Base-by-base conservation (phyloP, 176 grass and related monocot genomes). In the Carex littledalei region DNA sequence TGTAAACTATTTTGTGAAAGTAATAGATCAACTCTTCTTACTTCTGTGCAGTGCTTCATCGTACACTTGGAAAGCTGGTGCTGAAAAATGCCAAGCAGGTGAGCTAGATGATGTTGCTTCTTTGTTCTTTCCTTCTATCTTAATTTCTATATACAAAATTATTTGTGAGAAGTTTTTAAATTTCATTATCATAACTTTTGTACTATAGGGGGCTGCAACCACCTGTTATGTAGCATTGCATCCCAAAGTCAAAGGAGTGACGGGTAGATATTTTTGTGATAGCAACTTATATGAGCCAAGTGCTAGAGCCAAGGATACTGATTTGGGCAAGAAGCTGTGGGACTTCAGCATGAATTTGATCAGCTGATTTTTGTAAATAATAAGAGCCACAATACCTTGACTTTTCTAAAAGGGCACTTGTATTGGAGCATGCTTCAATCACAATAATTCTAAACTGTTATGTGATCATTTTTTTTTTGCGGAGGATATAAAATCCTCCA, bases 11-110 rank as follows among this genome's bases (percentile, higher is more conserved):
- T 76, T 77, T 77, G 20, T 31, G 13, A 78, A 78, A 56, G 56
- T 78, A 55, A 55, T 54, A 17, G 22, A 16, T 31, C 24, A 32
- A 16, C 49, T 78, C 43, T 82, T 43, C 67, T 31, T 88, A 18
- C 67, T 86, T 84, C 59, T 55, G 26, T 87, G 86, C 91, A 98
- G 95, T 84, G 80, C 26, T 98, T 65, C 61, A 83, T 41, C 91
- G 91, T 37, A 93, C 89, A 9, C 55, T 91, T 84, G 95, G 95
- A 45, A 94, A 83, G 88, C 26, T 98, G 84, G 89, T 98, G 62
- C 81, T 98, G 22, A 98, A 98, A 87, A 98, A 98, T 88, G 93
- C 15, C 79, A 75, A 93, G 6, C 95, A 94, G 95, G 95, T 98
- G 63, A 82, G 16, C 3, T 82, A 75, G 6, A 60, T 75, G 10